Evolutionary conservation across 768 basidiomycete genomes (phyloP), one percentile per base, ranked within the genome.

Genomic region (Megacollybia marginata): DNA sequence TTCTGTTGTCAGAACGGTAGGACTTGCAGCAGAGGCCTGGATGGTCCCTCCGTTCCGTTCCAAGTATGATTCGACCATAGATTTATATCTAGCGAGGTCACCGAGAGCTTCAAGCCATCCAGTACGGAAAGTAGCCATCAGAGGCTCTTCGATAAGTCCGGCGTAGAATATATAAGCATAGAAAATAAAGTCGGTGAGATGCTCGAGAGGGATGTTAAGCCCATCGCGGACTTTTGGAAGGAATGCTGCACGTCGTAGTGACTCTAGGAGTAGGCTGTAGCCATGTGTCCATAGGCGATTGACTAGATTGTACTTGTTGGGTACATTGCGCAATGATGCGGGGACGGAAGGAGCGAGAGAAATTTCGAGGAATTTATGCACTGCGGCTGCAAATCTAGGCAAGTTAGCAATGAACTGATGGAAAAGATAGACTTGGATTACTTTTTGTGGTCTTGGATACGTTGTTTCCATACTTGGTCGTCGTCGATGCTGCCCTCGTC

Each of bases 21-120:
- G 23, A 28, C 23, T 28, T 2, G 23, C 23, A 6, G 23, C 23
- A 28, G 23, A 28, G 4, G 23, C 23, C 23, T 28, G 23, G 23
- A 28, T 28, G 2, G 38, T 40, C 38, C 18, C 38, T 40, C 18
- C 38, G 13, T 18, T 13, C 13, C 38, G 38, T 18, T 40, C 38
- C 38, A 40, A 18, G 38, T 15, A 40, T 13, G 38, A 15, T 18
- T 40, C 38, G 38, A 97, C 89, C 1, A 87, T 85, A 89, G 96
- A 94, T 46, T 88, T 80, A 64, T 97, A 98, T 33, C 94, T 76
- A 0, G 96, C 92, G 28, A 99, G 76, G 66, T 99, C 96, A 20
- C 96, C 96, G 15, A 99, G 82, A 4, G 94, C 92, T 63, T 99
- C 96, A 47, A 98, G 79, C 96, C 96, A 99, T 15, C 85, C 83